Conservation (phyloP, 495 filamentous ascomycete species). For the Podospora conica region DNA sequence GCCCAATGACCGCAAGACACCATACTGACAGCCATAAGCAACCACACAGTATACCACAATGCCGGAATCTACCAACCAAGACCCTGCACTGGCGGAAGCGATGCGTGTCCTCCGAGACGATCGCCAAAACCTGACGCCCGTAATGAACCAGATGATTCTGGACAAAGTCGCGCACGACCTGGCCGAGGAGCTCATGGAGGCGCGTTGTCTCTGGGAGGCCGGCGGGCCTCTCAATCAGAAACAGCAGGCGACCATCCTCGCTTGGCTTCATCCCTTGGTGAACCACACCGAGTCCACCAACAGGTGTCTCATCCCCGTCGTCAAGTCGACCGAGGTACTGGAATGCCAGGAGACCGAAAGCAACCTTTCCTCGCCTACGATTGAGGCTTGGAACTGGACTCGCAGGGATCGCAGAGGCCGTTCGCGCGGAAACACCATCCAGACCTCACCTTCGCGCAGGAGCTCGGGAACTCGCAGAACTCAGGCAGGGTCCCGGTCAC, state of each 20-base stretch:
- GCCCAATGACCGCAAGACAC: background rate
- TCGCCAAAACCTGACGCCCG: background rate
- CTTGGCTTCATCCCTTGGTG: background rate
- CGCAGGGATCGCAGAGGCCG: too few species aligned
- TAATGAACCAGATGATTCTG: background rate
- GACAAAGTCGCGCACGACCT: background rate
- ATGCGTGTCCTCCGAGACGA: background rate
- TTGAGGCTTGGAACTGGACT: too few species aligned
- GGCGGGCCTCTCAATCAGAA: background rate
- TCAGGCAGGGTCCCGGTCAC: too few species aligned
- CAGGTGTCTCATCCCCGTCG: background rate
- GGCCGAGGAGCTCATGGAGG: background rate
- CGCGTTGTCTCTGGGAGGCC: background rate
- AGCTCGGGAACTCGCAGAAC: too few species aligned
- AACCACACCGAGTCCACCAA: background rate
- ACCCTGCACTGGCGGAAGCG: background rate
- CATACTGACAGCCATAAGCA: background rate
- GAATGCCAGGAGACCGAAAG: too few species aligned
- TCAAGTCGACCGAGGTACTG: too few species aligned
- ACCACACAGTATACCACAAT: background rate
- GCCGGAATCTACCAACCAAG: background rate
- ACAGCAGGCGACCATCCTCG: background rate
- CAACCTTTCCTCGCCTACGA: too few species aligned
- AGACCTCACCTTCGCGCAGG: too few species aligned
- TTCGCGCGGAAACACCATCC: too few species aligned